Percentiles rank a stretch among this genome's conserved stretches.
Conservation (phyloP, 176 grass and related monocot genomes). For the Carex scoparia region DNA sequence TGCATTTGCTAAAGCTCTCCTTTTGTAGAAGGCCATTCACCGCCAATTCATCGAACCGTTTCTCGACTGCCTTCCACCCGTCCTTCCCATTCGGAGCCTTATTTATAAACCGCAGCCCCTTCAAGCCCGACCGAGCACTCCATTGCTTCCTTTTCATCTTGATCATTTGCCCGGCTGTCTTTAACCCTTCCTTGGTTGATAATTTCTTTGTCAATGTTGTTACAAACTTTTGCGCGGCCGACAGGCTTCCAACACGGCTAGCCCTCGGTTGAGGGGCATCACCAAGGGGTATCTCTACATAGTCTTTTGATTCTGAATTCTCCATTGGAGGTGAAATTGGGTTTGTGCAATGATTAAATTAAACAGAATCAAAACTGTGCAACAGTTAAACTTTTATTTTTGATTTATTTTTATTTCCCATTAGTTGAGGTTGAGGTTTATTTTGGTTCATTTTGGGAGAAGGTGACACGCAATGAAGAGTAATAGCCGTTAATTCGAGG, state of each 20-base stretch:
- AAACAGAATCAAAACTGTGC: neutral
- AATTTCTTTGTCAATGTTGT: constrained; percentile 29
- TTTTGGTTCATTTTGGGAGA: constrained; percentile 1
- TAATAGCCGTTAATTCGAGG: constrained; percentile 14
- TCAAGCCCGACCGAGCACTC: constrained; percentile 40
- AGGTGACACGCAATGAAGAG: neutral
- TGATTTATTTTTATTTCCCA: neutral
- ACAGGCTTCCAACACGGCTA: neutral
- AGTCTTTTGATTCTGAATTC: neutral
- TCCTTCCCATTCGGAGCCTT: constrained; percentile 58
- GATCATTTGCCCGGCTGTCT: constrained; percentile 13
- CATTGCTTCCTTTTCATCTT: constrained; percentile 40
- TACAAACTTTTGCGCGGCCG: constrained; percentile 13
- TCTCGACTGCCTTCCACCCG: constrained; percentile 74
- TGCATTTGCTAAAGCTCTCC: constrained; percentile 78
- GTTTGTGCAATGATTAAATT: neutral
- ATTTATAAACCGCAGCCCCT: constrained; percentile 62
- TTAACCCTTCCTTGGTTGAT: constrained; percentile 35
- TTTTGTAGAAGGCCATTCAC: constrained; percentile 35
- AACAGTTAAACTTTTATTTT: neutral
- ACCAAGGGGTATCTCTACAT: constrained; percentile 16
- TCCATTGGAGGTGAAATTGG: constrained; percentile 9
- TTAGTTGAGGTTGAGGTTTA: neutral
- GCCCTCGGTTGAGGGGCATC: neutral
- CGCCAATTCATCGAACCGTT: constrained; percentile 65